Conservation (phyloP, 352 stramenopile species). For the Phytophthora pisi region DNA sequence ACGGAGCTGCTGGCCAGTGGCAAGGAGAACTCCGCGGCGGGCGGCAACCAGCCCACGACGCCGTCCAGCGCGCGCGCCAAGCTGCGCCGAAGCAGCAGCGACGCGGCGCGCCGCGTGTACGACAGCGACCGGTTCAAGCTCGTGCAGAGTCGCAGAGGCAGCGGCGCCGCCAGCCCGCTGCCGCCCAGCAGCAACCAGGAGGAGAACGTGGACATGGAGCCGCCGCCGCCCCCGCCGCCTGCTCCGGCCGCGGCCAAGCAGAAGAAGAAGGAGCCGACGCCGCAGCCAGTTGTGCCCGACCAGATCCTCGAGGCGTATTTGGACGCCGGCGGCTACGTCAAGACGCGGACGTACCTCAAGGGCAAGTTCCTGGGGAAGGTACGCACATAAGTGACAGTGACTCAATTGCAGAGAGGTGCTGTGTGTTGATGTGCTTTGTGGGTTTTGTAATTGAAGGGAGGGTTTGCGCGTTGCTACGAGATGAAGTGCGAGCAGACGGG, state of each 20-base stretch:
- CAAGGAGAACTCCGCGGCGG: conserved; percentile 36
- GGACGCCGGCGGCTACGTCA: conserved; percentile 57
- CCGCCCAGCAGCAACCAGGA: conserved; percentile 7
- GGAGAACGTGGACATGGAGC: conserved; percentile 5
- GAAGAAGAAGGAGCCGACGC: conserved; percentile 45
- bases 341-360: conserved; percentile 86
- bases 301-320: conserved; percentile 74
- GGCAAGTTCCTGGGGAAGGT: conserved; percentile 96
- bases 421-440: not conserved
- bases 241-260: conserved; percentile 4
- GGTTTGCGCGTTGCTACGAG: conserved; percentile 98
- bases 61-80: conserved; percentile 13
- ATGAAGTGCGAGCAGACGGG: conserved; percentile 93
- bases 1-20: conserved; percentile 22
- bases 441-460: conserved; percentile 65
- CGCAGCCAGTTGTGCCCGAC: conserved; percentile 52
- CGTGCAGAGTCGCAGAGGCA: conserved; percentile 41
- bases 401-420: not conserved
- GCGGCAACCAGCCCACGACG: conserved; percentile 3
- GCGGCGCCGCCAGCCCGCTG: conserved; percentile 15
- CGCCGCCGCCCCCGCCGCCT: not conserved
- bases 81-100: conserved; percentile 18
- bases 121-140: conserved; percentile 45
- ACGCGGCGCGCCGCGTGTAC: conserved; percentile 28
- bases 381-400: not conserved